Evolutionary conservation across 1,284 basidiomycete species (phyloP).

Genomic region (Exobasidium cylindrosporum): DNA sequence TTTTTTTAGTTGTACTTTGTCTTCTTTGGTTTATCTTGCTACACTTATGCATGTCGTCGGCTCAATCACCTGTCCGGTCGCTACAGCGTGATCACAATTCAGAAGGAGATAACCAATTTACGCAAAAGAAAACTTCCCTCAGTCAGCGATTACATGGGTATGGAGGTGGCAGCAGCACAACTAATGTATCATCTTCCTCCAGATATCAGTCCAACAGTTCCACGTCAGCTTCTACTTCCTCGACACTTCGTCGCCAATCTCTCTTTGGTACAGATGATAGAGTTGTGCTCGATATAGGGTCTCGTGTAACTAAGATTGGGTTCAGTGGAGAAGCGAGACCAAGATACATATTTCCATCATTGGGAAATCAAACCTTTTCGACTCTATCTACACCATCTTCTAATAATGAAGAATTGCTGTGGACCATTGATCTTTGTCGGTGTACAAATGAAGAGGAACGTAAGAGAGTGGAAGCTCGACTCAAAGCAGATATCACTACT

Average conservation of each 20-base stretch:
- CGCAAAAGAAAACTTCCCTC: no score
- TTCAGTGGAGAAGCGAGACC: constrained; percentile 48
- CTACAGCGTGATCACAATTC: no score
- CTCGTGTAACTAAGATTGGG: constrained; percentile 41
- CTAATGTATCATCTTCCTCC: neutral
- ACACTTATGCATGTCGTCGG: no score
- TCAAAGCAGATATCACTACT: constrained; percentile 35
- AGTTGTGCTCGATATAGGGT: constrained; percentile 48
- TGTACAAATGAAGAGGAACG: constrained; percentile 26
- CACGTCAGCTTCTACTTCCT: neutral
- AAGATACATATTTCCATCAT: constrained; percentile 49
- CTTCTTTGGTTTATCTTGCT: no score
- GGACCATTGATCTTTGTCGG: constrained; percentile 39
- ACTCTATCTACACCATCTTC: constrained; percentile 23
- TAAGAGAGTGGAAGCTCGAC: constrained; percentile 24
- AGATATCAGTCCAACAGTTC: neutral
- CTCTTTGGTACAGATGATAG: constrained; percentile 25
- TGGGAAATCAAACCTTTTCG: constrained; percentile 36
- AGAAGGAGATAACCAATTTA: no score
- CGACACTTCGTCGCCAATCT: neutral
- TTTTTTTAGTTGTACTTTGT: no score
- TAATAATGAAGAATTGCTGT: constrained; percentile 28
- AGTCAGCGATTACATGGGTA: no score
- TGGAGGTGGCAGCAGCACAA: neutral
- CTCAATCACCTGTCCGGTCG: no score